phyloP scores from a whole-genome alignment of 805 yeast genomes.

The Starmerella sp. region DNA sequence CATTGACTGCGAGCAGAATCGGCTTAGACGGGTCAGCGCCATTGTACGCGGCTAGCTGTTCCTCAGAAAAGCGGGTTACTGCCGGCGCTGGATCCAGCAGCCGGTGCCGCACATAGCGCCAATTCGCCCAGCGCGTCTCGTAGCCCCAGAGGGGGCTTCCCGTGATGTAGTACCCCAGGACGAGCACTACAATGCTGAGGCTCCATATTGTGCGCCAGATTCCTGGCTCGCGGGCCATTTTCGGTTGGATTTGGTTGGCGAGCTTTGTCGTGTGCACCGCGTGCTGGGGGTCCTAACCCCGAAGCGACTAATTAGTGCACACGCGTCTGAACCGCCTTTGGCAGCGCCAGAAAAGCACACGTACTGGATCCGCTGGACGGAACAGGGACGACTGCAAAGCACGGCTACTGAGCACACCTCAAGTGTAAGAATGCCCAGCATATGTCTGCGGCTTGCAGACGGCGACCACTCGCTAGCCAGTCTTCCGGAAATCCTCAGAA shows the following conservation, averaged over 20 bases:
- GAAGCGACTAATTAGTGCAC: neutral
- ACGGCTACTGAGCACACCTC: neutral
- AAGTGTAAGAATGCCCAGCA: constrained; percentile 6
- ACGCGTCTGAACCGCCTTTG: neutral
- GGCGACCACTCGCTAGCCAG: neutral
- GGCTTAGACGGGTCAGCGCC: constrained; percentile 43
- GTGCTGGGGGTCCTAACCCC: neutral
- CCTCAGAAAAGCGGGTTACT: constrained; percentile 30
- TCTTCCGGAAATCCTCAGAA: constrained; percentile 12
- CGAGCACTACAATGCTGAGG: constrained; percentile 4
- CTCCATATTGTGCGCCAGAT: constrained; percentile 15
- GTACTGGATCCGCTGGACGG: too few relatives aligned
- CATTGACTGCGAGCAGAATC: constrained; percentile 48
- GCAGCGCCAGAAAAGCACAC: too few relatives aligned
- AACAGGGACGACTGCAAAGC: too few relatives aligned
- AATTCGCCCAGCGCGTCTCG: constrained; percentile 39
- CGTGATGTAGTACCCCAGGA: constrained; percentile 34
- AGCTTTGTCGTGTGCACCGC: neutral
- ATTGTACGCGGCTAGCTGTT: constrained; percentile 39
- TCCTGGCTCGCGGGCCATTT: constrained; percentile 9
- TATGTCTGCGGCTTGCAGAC: constrained; percentile 3
- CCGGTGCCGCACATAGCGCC: constrained; percentile 32
- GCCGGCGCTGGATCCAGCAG: constrained; percentile 24
- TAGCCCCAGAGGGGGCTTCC: constrained; percentile 52
- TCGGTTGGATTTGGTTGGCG: neutral